Evolutionary conservation across 2,329 filamentous ascomycete species (phyloP), one percentile per base, ranked within the genome.

Genomic region (Penicillium sp.): DNA sequence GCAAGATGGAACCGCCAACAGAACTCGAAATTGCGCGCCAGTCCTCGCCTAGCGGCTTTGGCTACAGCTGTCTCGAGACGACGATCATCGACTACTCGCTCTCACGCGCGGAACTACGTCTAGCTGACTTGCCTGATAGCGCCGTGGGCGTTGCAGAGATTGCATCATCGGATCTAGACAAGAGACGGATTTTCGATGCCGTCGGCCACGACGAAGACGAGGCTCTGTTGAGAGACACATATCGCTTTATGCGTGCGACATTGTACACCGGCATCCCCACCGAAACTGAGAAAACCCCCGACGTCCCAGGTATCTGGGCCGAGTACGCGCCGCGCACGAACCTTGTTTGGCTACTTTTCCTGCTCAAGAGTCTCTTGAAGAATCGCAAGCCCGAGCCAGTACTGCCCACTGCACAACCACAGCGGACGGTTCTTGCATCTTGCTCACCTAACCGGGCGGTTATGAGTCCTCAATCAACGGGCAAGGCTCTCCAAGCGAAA

Each of bases 41-140:
- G 13, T 60, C 68, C n/a, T 72, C 72, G 18, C 69, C 71, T 2
- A 73, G 80, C 58, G 75, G 75, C 19, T 75, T 87, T 24, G 79
- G 81, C 2, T 79, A 85, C 57, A 85, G 83, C 14, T 77, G 78
- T 1, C 73, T 88, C 4, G 83, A 87, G 64, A 85, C 85, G 1
- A 88, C 87, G 0, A 81, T 89, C 24, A 89, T 89, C 64, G 87
- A 89, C 70, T 89, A 89, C 71, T 88, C 87, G 1, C 80, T 89
- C 37, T 88, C 86, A 1, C 82, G 87, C n/a, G 85, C 85, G 2
- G 78, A 81, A 24, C 75, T 87, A 58, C 54, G 66, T 7, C 46
- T 65, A 10, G 65, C 60, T 4, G 66, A 71, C 51, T 39, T 64
- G 9, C 65, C 62, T 10, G 65, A 71, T 47, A 66, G 71, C 14